Conservation (phyloP, 371 early-diverging fungal genomes). For the Zopfochytrium polystomum region DNA sequence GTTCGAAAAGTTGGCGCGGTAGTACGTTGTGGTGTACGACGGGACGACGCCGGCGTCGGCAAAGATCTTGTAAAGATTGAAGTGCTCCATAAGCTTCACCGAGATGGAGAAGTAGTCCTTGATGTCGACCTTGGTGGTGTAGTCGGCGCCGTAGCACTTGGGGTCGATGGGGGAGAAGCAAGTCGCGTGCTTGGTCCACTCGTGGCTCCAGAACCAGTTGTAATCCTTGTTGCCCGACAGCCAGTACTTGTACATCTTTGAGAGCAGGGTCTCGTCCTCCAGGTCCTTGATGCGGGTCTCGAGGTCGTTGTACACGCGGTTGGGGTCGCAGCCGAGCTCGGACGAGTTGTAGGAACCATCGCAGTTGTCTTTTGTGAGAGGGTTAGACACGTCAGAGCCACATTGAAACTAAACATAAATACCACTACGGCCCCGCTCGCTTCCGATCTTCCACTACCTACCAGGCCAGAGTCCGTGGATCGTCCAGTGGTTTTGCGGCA, state of each 20-base stretch:
- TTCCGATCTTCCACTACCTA: too few relatives aligned
- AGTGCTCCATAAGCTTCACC: conserved; percentile 51
- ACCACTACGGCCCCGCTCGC: too few relatives aligned
- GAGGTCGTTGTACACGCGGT: conserved; percentile 53
- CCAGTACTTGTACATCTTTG: conserved; percentile 69
- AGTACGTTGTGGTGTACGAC: conserved; percentile 19
- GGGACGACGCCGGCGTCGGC: conserved; percentile 59
- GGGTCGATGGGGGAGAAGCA: conserved; percentile 68
- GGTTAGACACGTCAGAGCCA: too few relatives aligned
- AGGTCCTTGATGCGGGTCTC: conserved; percentile 39
- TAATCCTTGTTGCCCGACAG: conserved; percentile 37
- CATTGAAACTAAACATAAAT: too few relatives aligned
- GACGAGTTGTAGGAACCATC: conserved; percentile 17
- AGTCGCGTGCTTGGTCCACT: conserved; percentile 80
- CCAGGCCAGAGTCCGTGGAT: too few relatives aligned
- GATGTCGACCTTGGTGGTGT: conserved; percentile 57
- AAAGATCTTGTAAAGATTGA: conserved; percentile 61
- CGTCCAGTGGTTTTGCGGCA: too few relatives aligned
- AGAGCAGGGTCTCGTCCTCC: conserved; percentile 37
- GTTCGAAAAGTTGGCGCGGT: conserved; percentile 7
- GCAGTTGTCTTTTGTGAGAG: too few relatives aligned
- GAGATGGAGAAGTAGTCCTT: conserved; percentile 55
- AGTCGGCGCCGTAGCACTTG: conserved; percentile 49
- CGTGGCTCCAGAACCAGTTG: conserved; percentile 66
- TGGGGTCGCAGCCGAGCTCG: conserved; percentile 61